Evolutionary conservation across 495 filamentous ascomycete genomes (phyloP).

Genomic region (Neohortaea acidophila): DNA sequence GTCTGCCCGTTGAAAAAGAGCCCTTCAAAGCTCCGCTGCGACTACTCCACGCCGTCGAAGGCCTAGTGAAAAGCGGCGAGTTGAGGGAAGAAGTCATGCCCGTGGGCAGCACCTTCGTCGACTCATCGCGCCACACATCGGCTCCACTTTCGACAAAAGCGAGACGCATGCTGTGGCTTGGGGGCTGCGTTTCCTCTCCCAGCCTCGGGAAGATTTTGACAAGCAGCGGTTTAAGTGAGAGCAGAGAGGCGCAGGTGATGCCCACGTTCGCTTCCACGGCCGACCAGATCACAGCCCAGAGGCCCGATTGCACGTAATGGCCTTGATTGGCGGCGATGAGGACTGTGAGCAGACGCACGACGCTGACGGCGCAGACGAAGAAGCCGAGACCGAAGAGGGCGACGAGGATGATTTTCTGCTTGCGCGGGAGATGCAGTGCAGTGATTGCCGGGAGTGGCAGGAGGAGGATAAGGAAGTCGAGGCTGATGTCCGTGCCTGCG

Average conservation of each 20-base stretch:
- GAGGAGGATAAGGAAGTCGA: conserved; percentile 21
- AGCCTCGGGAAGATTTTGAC: conserved; percentile 20
- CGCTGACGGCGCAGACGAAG: conserved; percentile 22
- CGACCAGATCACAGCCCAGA: conserved; percentile 23
- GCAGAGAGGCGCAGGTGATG: conserved; percentile 28
- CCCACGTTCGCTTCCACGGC: conserved; percentile 26
- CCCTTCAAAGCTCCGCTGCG: too few species aligned
- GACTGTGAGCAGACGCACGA: conserved; percentile 13
- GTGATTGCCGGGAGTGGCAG: conserved; percentile 22
- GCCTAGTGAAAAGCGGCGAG: not conserved
- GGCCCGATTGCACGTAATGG: conserved; percentile 12
- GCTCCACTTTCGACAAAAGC: not conserved
- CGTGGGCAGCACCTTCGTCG: too few species aligned
- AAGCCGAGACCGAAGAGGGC: conserved; percentile 42
- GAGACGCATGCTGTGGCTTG: conserved; percentile 12
- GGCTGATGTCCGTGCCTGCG: conserved; percentile 18
- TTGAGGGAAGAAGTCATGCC: too few species aligned
- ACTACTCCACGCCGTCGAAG: too few species aligned
- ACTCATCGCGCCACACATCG: too few species aligned
- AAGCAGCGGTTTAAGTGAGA: conserved; percentile 24
- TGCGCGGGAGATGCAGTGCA: conserved; percentile 17
- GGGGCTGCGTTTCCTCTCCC: conserved; percentile 8
- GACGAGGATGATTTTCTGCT: conserved; percentile 37
- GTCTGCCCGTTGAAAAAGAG: too few species aligned
- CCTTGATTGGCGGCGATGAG: conserved; percentile 1